A percentile compares a stretch with the other conserved stretches of the same genome.
These are phyloP conservation scores for Sporisorium graminicola DNA, from an alignment of 1,284 basidiomycete genomes.

Conservation along the genomic window DNA sequence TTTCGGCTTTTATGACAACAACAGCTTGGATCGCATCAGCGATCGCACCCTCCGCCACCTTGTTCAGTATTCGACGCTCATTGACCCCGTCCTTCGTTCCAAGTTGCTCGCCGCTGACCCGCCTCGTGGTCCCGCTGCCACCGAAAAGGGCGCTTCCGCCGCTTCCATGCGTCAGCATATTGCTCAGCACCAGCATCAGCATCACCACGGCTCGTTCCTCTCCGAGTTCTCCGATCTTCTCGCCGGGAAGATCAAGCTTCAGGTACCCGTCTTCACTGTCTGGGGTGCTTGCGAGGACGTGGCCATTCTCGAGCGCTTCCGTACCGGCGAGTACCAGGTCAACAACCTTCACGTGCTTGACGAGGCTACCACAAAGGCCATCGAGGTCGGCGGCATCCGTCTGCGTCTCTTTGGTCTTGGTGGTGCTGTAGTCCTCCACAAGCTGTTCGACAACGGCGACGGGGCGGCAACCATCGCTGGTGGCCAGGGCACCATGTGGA, in stretches of 20 bases:
- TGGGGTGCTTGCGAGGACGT: conserved; percentile 99
- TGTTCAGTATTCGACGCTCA: conserved; percentile 96
- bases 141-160: conserved; percentile 33
- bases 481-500: conserved; percentile 98
- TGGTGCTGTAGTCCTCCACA: conserved; percentile 94
- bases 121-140: conserved; percentile 55
- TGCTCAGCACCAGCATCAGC: conserved; percentile 58
- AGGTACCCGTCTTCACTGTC: conserved; percentile 91
- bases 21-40: conserved; percentile 87
- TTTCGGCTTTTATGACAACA: conserved; percentile 95
- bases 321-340: conserved; percentile 85
- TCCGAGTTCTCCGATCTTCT: conserved; percentile 95
- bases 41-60: conserved; percentile 93
- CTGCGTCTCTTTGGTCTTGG: conserved; percentile 93
- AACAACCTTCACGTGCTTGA: conserved; percentile 83
- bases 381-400: conserved; percentile 93
- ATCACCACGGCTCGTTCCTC: conserved; percentile 72
- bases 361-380: conserved; percentile 88
- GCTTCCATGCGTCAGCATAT: conserved; percentile 67
- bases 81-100: conserved; percentile 82
- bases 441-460: conserved; percentile 96
- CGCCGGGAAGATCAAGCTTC: conserved; percentile 73
- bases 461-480: conserved; percentile 95
- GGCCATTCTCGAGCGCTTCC: conserved; percentile 88
- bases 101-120: conserved; percentile 80